Percentiles rank a stretch among this genome's conserved stretches.
phyloP scores from a whole-genome alignment of 2,329 filamentous ascomycete genomes.

The Xylariaceae sp. region DNA sequence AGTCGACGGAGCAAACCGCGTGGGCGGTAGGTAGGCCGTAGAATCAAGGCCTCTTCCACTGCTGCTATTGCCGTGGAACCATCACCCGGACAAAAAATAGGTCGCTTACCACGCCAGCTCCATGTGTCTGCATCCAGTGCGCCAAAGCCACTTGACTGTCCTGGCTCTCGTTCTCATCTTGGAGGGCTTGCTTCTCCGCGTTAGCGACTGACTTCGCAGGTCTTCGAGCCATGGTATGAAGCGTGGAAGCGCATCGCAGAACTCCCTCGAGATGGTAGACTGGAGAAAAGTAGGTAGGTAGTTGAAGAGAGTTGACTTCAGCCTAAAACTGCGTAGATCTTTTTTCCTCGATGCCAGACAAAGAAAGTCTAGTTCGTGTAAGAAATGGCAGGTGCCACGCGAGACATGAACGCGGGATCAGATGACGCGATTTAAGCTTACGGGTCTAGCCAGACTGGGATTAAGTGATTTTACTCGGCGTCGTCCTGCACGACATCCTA shows the following conservation, averaged over 20 bases:
- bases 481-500: background rate
- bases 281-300: conserved; percentile 7
- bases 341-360: too few species aligned
- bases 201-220: conserved; percentile 10
- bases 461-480: background rate
- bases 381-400: conserved; percentile 8
- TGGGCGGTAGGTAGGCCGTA: conserved; percentile 1
- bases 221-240: conserved; percentile 14
- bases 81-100: conserved; percentile 5
- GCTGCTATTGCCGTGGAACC: too few species aligned
- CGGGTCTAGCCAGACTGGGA: conserved; percentile 1
- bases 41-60: too few species aligned
- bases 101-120: conserved; percentile 25
- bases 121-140: conserved; percentile 18
- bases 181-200: conserved; percentile 14
- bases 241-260: background rate
- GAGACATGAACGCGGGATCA: conserved; percentile 21
- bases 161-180: conserved; percentile 23
- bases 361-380: conserved; percentile 1
- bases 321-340: too few species aligned
- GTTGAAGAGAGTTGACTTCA: too few species aligned
- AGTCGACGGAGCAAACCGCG: conserved; percentile 7
- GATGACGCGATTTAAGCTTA: conserved; percentile 21
- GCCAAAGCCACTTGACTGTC: conserved; percentile 23
- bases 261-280: background rate